These are phyloP conservation scores for Tirmania nivea DNA, from an alignment of 495 filamentous ascomycete species.

Conservation along the genomic window DNA sequence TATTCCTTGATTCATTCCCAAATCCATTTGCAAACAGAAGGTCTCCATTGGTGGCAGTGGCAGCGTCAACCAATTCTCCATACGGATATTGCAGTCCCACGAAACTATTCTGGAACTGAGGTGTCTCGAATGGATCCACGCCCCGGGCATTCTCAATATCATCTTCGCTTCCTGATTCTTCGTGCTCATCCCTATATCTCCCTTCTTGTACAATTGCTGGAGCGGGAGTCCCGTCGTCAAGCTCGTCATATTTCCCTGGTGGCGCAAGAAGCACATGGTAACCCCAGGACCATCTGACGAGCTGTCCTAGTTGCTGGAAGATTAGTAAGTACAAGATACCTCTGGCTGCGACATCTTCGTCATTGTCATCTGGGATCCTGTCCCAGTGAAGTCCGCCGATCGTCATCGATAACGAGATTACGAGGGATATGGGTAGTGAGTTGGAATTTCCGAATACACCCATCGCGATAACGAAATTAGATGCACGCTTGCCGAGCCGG, in stretches of 20 bases:
- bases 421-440: conserved; percentile 87
- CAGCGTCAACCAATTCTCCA: conserved; percentile 3
- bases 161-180: conserved; percentile 14
- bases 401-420: conserved; percentile 81
- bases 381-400: conserved; percentile 85
- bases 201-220: conserved; percentile 4
- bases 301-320: conserved; percentile 90
- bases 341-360: conserved; percentile 78
- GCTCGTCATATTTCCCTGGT: conserved; percentile 41
- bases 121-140: conserved; percentile 16
- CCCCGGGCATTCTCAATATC: conserved; percentile 15
- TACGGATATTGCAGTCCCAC: conserved; percentile 12
- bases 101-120: conserved; percentile 18
- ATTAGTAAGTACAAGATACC: conserved; percentile 91
- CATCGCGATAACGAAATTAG: conserved; percentile 93
- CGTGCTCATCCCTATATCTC: conserved; percentile 41
- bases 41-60: neutral
- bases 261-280: conserved; percentile 80
- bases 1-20: neutral
- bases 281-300: conserved; percentile 95
- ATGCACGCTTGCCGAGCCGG: conserved; percentile 57
- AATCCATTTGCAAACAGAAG: too few relatives aligned
- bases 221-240: conserved; percentile 38
- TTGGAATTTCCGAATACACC: conserved; percentile 96
- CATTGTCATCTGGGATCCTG: conserved; percentile 71